Base-by-base conservation (phyloP, 2,329 filamentous ascomycete genomes). In the Trichoderma koningii region DNA sequence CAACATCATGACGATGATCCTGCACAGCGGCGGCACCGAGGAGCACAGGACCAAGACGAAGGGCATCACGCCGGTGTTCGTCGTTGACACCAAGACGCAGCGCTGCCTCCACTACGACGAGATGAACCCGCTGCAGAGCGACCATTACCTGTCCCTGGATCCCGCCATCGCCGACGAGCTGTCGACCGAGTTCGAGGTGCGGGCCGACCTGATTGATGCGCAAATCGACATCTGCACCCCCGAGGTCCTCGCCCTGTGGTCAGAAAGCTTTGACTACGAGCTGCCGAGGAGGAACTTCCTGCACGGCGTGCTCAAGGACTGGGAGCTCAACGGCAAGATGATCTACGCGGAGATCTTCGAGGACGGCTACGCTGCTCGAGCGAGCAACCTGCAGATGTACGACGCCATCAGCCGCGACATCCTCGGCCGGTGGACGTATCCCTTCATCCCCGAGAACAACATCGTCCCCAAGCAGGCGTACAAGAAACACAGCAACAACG, bases 191-290 rank as follows among this genome's bases (percentile, higher is more conserved):
- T 85, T 97, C 57, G 92, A 96, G 71, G 82, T 97, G 21, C 87
- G 93, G 45, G 87, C 90, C 68, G 94, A 99, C 77, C 80, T 99
- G 66, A 90, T 98, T 67, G 95, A 99, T 76, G 93, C 92, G 71
- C 91, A 92, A 60, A 95, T 99, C 72, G 95, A 99, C 75, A 98
- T 99, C 69, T 98, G 94, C 78, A 98, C 95, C 1, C 93, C 94
- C 0, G 95, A 98, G 73, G 93, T 97, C 9, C 84, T 98, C 50
- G 93, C 93, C 7, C 80, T 98, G 65, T 99, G 95, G 92, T 95
- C 93, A 9, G 95, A 99, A 78, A 97, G 93, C 74, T 99, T 98
- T 72, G 94, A 99, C 76, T 98, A 97, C 76, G 93, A 97, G 75
- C 84, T 93, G 7, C 92, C 94, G 1, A 86, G 93, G 63, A 89